Evolutionary conservation across 176 grass and related monocot species (phyloP).

Genomic region (Sorghum bicolor): DNA sequence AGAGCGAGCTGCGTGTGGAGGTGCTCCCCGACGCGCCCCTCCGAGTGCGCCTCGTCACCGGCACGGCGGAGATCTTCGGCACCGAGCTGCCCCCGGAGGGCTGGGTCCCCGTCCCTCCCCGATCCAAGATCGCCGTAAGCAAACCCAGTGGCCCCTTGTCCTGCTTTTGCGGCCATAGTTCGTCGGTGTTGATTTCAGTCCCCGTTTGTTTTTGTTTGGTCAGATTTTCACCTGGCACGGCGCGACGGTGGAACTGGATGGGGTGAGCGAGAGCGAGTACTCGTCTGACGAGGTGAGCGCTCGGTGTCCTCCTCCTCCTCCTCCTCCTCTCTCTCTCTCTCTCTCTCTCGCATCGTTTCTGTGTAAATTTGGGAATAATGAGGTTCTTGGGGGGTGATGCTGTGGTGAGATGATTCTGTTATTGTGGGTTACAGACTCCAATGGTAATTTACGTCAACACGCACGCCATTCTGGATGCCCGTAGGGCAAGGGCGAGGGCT

Average conservation of each 20-base stretch:
- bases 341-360: too few species aligned
- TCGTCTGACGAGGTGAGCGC: constrained; percentile 68
- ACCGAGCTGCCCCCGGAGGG: constrained; percentile 80
- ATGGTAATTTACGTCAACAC: constrained; percentile 86
- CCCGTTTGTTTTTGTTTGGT: neutral
- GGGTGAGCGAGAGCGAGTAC: constrained; percentile 84
- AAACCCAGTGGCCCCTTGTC: neutral
- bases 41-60: constrained; percentile 70
- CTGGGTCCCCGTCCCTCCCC: constrained; percentile 77
- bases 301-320: too few species aligned
- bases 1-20: constrained; percentile 87
- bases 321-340: too few species aligned
- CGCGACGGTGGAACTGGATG: constrained; percentile 79
- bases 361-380: neutral
- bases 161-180: neutral
- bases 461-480: constrained; percentile 65
- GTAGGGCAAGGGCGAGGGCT: constrained; percentile 59
- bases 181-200: neutral
- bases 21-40: constrained; percentile 65
- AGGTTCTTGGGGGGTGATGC: neutral
- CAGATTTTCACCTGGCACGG: constrained; percentile 95
- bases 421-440: constrained; percentile 51
- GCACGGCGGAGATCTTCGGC: constrained; percentile 91
- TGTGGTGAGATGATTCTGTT: neutral
- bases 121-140: constrained; percentile 75